phyloP scores from a whole-genome alignment of 1,139 yeast species.

The Scheffersomyces cryptocercus region DNA sequence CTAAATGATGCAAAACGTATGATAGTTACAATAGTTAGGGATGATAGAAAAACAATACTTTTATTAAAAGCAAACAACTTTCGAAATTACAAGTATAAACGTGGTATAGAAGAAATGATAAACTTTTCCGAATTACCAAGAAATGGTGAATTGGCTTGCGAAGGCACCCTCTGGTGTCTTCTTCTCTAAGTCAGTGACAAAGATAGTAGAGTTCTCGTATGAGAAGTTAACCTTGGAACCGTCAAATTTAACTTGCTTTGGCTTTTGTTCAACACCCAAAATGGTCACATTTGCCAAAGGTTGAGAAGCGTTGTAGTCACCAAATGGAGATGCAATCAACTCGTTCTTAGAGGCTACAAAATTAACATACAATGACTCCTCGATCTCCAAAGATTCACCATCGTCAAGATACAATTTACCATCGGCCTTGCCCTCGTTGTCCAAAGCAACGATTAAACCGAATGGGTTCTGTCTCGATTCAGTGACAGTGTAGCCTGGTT shows the following conservation, averaged over 20 bases:
- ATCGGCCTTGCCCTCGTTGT: conserved; percentile 15
- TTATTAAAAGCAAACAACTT: too few species aligned
- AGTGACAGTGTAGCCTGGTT: conserved; percentile 29
- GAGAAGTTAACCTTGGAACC: conserved; percentile 12
- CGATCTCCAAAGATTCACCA: conserved; percentile 24
- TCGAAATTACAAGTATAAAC: too few species aligned
- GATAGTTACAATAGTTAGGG: too few species aligned
- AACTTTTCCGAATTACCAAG: conserved; percentile 10
- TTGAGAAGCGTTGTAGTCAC: conserved; percentile 19
- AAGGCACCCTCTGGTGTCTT: conserved; percentile 15
- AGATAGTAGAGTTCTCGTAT: conserved; percentile 15
- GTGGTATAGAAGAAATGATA: too few species aligned
- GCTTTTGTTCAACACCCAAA: conserved; percentile 23
- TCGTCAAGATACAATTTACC: conserved; percentile 27
- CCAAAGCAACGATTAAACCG: conserved; percentile 29
- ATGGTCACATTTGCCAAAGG: conserved; percentile 27
- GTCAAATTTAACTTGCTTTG: conserved; percentile 19
- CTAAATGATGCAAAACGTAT: too few species aligned
- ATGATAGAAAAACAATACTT: too few species aligned
- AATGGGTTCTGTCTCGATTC: conserved; percentile 31
- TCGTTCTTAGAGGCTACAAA: conserved; percentile 14
- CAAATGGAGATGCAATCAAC: conserved; percentile 18
- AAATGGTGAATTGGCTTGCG: conserved; percentile 12
- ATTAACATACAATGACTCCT: conserved; percentile 18
- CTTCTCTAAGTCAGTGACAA: conserved; percentile 17